phyloP scores from a whole-genome alignment of 345 rosid species.

The Aquilaria yunnanensis region DNA sequence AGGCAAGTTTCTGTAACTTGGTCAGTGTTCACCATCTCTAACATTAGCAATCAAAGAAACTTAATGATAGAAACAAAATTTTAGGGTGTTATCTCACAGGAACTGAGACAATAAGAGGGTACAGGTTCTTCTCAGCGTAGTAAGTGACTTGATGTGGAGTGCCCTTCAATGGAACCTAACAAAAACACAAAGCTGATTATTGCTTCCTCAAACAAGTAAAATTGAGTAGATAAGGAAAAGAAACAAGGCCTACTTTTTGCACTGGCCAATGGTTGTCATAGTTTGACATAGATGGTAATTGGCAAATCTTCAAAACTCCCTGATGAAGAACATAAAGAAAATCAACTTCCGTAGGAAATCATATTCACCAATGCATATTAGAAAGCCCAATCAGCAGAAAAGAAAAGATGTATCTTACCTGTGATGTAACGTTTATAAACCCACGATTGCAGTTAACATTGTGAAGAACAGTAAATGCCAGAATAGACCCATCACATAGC shows the following conservation, averaged over 20 bases:
- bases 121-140: slow-evolving; percentile 82
- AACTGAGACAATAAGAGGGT: slow-evolving; percentile 80
- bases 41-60: too few relatives aligned
- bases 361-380: background rate
- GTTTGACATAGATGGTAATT: slow-evolving; percentile 66
- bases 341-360: too few relatives aligned
- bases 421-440: slow-evolving; percentile 87
- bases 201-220: slow-evolving; percentile 3
- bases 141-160: slow-evolving; percentile 99
- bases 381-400: slow-evolving; percentile 6
- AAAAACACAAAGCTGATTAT: slow-evolving; percentile 17
- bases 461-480: slow-evolving; percentile 96
- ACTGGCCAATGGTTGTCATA: slow-evolving; percentile 98
- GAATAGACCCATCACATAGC: slow-evolving; percentile 92
- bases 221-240: background rate
- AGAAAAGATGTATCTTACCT: slow-evolving; percentile 39
- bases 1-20: too few relatives aligned
- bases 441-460: slow-evolving; percentile 96
- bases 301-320: slow-evolving; percentile 96
- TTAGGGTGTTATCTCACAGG: slow-evolving; percentile 44
- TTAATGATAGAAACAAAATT: too few relatives aligned
- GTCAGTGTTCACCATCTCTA: too few relatives aligned
- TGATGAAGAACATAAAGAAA: slow-evolving; percentile 21
- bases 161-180: slow-evolving; percentile 82
- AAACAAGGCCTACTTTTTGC: slow-evolving; percentile 53